Evolutionary conservation across 2,329 filamentous ascomycete genomes (phyloP), one percentile per base, ranked within the genome.

Genomic region (Calonectria pteridis): DNA sequence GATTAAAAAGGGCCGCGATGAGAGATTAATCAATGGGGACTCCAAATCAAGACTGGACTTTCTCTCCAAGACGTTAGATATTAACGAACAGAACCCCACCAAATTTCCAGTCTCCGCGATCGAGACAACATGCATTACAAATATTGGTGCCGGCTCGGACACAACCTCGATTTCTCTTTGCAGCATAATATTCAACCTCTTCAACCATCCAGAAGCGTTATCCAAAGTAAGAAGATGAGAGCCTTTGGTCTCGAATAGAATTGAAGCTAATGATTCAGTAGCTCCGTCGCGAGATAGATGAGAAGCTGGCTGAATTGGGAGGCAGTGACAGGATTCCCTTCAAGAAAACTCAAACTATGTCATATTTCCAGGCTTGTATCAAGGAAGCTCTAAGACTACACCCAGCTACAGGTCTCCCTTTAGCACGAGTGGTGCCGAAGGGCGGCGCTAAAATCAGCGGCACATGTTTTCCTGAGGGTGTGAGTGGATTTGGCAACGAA

Each of bases 341-440:
- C 75, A 85, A 85, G 26, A 84, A 88, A 68, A 83, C 81, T 1
- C 85, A 86, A 4, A 80, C 80, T 16, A 79, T 90, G 77, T 87
- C 87, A 0, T 91, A 89, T 73, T 81, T 90, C 14, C 87, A 90
- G 74, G 88, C 88, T 0, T 84, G 87, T 10, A 86, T 90, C 51
- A 89, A 89, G 68, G 89, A 90, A 77, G 86, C 86, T 0, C 77
- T 90, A 11, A 85, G 89, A 29, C 79, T 90, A 49, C 86, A 89
- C 67, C 84, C 88, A 4, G 86, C 87, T 2, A 84, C 85, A 0
- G 88, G 87, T 2, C 77, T 90, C 10, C 85, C 87, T 2, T 78
- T 90, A 26, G 86, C 86, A 81, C 83, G 89, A 11, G 82, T 84
- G 0, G 87, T 90, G 0, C 87, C 88, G 0, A 68, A 83, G 3